These are phyloP conservation scores for Trypethelium eluteriae DNA, from an alignment of 495 filamentous ascomycete species.

Conservation along the genomic window DNA sequence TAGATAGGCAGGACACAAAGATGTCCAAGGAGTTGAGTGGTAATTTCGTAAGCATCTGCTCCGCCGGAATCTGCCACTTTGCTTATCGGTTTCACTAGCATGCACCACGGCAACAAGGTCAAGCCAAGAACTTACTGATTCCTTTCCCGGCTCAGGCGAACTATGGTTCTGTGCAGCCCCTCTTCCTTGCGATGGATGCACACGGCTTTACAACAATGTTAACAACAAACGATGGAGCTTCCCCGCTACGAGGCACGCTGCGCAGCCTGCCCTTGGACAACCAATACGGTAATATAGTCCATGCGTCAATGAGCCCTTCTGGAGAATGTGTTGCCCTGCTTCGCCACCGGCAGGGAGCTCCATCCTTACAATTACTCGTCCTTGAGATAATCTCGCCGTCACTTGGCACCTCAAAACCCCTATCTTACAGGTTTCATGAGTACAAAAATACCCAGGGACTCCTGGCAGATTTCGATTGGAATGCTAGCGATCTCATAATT, in stretches of 20 bases:
- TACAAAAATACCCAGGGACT: background rate
- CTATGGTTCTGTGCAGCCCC: background rate
- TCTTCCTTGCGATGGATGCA: background rate
- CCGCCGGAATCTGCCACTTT: background rate
- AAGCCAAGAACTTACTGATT: background rate
- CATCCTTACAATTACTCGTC: background rate
- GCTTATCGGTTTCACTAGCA: background rate
- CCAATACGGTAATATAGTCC: background rate
- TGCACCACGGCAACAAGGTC: background rate
- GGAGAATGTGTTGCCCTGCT: background rate
- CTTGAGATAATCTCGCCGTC: background rate
- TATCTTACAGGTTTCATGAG: background rate
- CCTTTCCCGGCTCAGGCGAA: background rate
- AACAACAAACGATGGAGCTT: background rate
- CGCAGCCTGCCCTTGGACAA: background rate
- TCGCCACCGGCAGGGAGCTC: background rate
- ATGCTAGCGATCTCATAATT: background rate
- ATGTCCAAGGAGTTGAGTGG: background rate
- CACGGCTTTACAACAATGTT: background rate
- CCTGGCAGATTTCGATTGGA: background rate
- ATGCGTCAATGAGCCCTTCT: background rate
- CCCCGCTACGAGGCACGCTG: background rate
- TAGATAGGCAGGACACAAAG: background rate
- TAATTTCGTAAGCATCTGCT: background rate
- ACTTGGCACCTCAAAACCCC: background rate